Evolutionary conservation across 345 rosid species (phyloP).

Genomic region (Eucalyptus leucophloia): DNA sequence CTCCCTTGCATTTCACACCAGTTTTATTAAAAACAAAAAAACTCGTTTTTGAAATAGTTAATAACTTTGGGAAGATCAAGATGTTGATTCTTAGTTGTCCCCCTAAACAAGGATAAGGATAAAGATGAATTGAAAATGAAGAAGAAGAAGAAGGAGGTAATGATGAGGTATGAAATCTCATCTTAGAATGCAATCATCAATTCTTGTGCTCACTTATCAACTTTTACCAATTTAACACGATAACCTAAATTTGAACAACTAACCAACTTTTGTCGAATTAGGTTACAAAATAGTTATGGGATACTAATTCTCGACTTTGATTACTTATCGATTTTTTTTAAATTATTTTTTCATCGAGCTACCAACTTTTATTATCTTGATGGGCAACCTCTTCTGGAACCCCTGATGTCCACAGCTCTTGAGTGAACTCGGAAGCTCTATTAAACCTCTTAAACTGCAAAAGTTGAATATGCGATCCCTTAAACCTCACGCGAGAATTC

Average conservation of each 20-base stretch:
- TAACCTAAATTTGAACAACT: not conserved
- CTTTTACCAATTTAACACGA: not conserved
- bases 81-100: not conserved
- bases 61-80: not conserved
- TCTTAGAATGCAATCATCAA: not conserved
- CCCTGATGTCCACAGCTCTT: rapidly evolving
- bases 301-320: not conserved
- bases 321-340: too few relatives aligned
- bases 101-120: not conserved
- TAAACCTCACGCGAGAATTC: not conserved
- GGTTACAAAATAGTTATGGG: not conserved
- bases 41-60: not conserved
- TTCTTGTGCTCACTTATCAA: not conserved
- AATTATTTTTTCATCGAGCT: too few relatives aligned
- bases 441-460: too few relatives aligned
- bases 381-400: not conserved
- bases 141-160: not conserved
- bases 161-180: not conserved
- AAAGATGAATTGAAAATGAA: not conserved
- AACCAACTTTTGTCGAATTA: not conserved
- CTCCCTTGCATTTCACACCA: not conserved
- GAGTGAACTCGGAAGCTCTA: not conserved
- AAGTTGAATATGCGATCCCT: not conserved
- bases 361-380: not conserved
- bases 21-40: not conserved